A percentile compares a stretch with the other conserved stretches of the same genome.
phyloP scores from a whole-genome alignment of 306 rosid species.

The Adenanthera pavonina region DNA sequence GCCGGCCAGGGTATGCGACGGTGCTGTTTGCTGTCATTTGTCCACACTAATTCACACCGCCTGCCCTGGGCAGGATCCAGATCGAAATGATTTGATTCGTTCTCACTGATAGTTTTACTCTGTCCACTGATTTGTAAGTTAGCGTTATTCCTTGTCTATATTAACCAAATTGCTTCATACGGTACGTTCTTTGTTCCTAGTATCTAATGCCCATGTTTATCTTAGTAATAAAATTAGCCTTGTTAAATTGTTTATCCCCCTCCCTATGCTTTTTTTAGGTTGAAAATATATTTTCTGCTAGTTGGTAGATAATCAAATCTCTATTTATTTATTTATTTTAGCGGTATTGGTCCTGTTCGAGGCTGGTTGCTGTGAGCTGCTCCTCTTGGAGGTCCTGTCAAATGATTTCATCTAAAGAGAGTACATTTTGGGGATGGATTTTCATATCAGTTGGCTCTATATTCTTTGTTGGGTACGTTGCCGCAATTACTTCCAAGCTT shows the following conservation, averaged over 20 bases:
- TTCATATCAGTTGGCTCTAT: constrained; percentile 55
- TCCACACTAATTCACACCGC: not conserved
- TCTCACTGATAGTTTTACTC: not conserved
- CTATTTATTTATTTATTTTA: not conserved
- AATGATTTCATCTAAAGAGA: constrained; percentile 36
- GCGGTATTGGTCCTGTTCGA: not conserved
- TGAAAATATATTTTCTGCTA: not conserved
- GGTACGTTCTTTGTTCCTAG: not conserved
- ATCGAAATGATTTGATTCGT: not conserved
- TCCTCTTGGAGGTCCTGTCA: constrained; percentile 22
- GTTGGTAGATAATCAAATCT: not conserved
- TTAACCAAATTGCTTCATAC: not conserved
- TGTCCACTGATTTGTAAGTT: not conserved
- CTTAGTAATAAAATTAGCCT: not conserved
- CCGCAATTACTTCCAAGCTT: constrained; percentile 69
- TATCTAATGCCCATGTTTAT: not conserved
- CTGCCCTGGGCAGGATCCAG: not conserved
- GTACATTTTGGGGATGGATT: constrained; percentile 58
- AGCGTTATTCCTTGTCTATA: not conserved
- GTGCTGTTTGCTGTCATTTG: not conserved
- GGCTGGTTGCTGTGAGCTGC: constrained; percentile 32
- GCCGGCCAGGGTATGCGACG: not conserved
- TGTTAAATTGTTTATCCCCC: not conserved
- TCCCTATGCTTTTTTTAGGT: not conserved
- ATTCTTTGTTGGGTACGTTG: constrained; percentile 56